A percentile compares a stretch with the other conserved stretches of the same genome.
Evolutionary conservation across 2,329 filamentous ascomycete species (phyloP).

Genomic region (Talaromyces sp.): DNA sequence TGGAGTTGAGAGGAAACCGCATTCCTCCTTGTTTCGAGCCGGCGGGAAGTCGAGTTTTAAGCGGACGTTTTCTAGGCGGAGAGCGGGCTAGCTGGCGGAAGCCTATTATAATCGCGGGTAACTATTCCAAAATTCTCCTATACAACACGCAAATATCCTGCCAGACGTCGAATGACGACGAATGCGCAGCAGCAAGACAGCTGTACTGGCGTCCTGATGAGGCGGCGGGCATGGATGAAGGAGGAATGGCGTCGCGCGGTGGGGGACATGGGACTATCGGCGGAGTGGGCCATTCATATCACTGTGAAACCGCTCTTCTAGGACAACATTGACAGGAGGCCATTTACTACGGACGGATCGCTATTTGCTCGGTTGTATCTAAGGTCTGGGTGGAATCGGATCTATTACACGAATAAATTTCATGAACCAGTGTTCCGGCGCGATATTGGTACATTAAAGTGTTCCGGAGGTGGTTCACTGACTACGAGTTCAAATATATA

Average conservation of each 20-base stretch:
- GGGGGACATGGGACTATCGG: constrained; percentile 16
- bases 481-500: not conserved
- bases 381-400: not conserved
- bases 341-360: not conserved
- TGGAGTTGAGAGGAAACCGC: constrained; percentile 31
- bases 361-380: not conserved
- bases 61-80: constrained; percentile 19
- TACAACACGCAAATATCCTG: not conserved
- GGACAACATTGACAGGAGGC: not conserved
- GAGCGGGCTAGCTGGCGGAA: not conserved
- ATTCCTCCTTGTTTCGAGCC: constrained; percentile 32
- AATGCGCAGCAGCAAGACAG: constrained; percentile 17
- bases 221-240: constrained; percentile 15
- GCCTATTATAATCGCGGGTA: constrained; percentile 5
- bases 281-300: constrained; percentile 14
- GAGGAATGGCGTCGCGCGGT: constrained; percentile 15
- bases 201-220: constrained; percentile 13
- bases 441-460: not conserved
- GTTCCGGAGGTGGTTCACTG: not conserved
- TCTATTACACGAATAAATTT: not conserved
- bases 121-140: constrained; percentile 2
- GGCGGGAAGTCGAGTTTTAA: constrained; percentile 19
- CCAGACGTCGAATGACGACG: constrained; percentile 17
- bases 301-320: constrained; percentile 1
- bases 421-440: not conserved